phyloP scores from a whole-genome alignment of 306 rosid species.

The Sphenostylis stenocarpa region DNA sequence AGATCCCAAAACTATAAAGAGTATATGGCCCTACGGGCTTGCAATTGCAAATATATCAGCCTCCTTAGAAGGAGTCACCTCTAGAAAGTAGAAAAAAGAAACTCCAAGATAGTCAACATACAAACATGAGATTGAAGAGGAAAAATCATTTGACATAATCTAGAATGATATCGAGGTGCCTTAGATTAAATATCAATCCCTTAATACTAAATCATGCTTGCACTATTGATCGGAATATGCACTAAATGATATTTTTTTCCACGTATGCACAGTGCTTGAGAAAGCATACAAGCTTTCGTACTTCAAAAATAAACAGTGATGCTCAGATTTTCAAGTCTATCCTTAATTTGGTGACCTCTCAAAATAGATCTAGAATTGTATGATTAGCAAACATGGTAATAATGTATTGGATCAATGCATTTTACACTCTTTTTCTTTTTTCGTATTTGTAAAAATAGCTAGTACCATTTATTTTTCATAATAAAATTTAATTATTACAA shows the following conservation, averaged over 20 bases:
- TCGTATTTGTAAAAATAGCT: neutral
- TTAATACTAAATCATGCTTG: too few relatives aligned
- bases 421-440: neutral
- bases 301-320: neutral
- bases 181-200: too few relatives aligned
- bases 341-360: neutral
- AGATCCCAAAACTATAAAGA: neutral
- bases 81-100: neutral
- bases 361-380: neutral
- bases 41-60: neutral
- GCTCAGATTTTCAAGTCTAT: neutral
- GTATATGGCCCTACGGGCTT: neutral
- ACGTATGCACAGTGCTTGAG: neutral
- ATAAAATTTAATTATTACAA: neutral
- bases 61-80: too few relatives aligned
- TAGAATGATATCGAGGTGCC: too few relatives aligned
- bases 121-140: neutral
- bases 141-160: neutral
- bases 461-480: neutral
- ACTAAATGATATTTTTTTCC: conserved; percentile 1
- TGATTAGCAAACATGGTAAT: neutral
- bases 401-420: neutral
- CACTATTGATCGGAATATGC: neutral
- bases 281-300: neutral
- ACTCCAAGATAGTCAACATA: too few relatives aligned